Conservation (phyloP, 2,329 filamentous ascomycete genomes). For the Aspergillus aculeatinus region DNA sequence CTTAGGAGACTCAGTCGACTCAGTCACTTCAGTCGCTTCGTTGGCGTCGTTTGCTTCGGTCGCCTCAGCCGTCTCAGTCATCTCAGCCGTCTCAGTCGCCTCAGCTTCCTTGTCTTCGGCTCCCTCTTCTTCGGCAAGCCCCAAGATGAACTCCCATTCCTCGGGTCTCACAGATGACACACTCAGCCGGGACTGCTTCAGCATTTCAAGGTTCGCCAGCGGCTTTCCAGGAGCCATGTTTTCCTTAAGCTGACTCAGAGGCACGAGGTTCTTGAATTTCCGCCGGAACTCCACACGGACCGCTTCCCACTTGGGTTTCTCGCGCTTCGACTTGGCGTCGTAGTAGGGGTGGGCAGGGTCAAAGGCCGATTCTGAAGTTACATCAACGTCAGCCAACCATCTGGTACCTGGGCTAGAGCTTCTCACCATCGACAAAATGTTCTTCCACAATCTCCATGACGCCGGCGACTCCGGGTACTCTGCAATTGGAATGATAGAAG, state of each 20-base stretch:
- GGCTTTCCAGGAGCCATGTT: conserved; percentile 57
- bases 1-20: not conserved
- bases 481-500: conserved; percentile 96
- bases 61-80: not conserved
- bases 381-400: conserved; percentile 13
- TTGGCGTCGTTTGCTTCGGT: not conserved
- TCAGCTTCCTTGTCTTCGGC: conserved; percentile 2
- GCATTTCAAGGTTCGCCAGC: conserved; percentile 75
- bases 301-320: conserved; percentile 77
- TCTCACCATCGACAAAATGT: conserved; percentile 72
- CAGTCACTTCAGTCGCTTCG: not conserved
- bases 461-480: conserved; percentile 81
- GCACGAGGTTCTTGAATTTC: conserved; percentile 73
- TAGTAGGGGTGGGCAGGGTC: conserved; percentile 76
- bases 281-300: conserved; percentile 85
- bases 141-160: conserved; percentile 52
- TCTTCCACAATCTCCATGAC: conserved; percentile 87
- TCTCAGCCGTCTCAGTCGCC: not conserved
- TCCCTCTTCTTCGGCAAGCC: conserved; percentile 38
- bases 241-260: conserved; percentile 68
- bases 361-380: conserved; percentile 62
- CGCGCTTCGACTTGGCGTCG: conserved; percentile 69
- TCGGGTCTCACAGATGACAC: conserved; percentile 56
- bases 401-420: conserved; percentile 16
- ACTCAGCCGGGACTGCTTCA: conserved; percentile 79